Base-by-base conservation (phyloP, 2,329 filamentous ascomycete species). In the Ascochyta clinopodiicola region DNA sequence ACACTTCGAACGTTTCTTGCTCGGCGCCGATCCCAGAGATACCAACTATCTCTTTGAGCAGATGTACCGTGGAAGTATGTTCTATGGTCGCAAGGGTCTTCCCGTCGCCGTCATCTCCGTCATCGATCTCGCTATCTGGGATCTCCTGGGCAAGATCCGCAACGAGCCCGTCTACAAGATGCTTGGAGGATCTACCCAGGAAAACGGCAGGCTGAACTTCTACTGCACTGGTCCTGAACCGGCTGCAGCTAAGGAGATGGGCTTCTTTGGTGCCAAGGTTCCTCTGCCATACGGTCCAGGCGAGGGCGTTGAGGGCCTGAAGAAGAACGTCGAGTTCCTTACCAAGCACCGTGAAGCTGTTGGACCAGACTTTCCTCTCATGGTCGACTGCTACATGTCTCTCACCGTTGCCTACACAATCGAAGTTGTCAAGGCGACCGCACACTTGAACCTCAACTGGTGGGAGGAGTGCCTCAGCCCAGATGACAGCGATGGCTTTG, bases 311-410 rank as follows among this genome's bases (percentile, higher is more conserved):
- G 86, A 84, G 54, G 93, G 93, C 4, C 79, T 97, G 68, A 85
- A 85, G 73, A 96, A 96, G 82, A 97, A 97, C 73, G 84, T 96
- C 50, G 92, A 92, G 73, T 97, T 93, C 73, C 84, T 97, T 44
- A 86, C 88, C 64, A 88, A 91, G 76, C 91, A 96, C 76, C 86
- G 92, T 50, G 90, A 92, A 71, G 86, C 86, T 51, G 89, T 97
- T 38, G 93, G 93, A 0, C 90, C 92, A 0, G 90, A 96, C 75
- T 97, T 95, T 74, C 93, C 93, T 40, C 83, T 97, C 63, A 93
- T 96, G 82, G 93, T 97, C 5, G 93, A 97, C 79, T 97, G 93
- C 82, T 97, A 96, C 79, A 97, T 97, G 93, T 93, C 90, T 64
- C 81, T 97, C 70, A 96, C 93, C 69, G 93, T 97, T 24, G 81